phyloP scores from a whole-genome alignment of 352 stramenopile genomes.

The Heterotrichella gracilis region DNA sequence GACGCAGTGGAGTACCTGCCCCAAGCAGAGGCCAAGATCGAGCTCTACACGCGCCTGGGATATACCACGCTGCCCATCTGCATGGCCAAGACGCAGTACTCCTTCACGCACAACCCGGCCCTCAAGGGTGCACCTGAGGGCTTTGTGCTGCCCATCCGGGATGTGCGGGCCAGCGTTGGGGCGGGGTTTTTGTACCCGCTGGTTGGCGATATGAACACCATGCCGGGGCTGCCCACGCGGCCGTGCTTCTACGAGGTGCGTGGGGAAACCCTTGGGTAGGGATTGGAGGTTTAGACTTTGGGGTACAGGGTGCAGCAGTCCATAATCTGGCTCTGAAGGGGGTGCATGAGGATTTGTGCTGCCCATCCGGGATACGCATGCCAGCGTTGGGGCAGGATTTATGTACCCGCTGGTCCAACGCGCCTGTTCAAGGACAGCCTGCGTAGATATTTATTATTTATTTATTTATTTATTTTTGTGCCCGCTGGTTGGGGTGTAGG shows the following conservation, averaged over 20 bases:
- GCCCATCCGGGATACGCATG: conserved; percentile 62
- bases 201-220: conserved; percentile 87
- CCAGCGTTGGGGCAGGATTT: conserved; percentile 73
- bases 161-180: conserved; percentile 64
- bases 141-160: conserved; percentile 59
- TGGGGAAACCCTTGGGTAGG: too few relatives aligned
- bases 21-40: conserved; percentile 58
- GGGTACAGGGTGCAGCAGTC: too few relatives aligned
- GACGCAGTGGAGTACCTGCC: conserved; percentile 64
- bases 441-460: too few relatives aligned
- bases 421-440: too few relatives aligned
- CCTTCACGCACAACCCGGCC: conserved; percentile 58
- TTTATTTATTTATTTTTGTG: too few relatives aligned
- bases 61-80: conserved; percentile 55
- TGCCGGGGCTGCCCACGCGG: conserved; percentile 78
- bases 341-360: conserved; percentile 62
- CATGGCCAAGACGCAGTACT: conserved; percentile 94
- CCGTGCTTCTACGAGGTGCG: conserved; percentile 91
- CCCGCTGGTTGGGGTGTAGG: too few relatives aligned
- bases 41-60: conserved; percentile 39
- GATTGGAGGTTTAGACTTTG: too few relatives aligned
- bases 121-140: conserved; percentile 62
- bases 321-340: conserved; percentile 64
- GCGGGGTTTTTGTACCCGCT: conserved; percentile 73
- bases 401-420: conserved; percentile 58